Evolutionary conservation across 345 rosid genomes (phyloP).

Genomic region (Clarkia xantiana): DNA sequence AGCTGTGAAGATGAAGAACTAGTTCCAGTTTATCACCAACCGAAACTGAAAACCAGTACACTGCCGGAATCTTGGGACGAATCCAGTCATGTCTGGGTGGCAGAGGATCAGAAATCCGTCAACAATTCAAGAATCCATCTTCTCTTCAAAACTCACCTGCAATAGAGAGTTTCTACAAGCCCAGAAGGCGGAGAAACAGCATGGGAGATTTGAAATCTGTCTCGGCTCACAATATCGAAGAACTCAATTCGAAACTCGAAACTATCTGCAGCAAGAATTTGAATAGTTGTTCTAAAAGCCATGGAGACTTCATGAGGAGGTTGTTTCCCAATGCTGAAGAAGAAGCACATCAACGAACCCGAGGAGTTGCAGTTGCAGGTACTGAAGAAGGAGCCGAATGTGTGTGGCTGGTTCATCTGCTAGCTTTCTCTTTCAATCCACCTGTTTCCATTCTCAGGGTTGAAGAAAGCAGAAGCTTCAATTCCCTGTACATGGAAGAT

Average conservation of each 20-base stretch:
- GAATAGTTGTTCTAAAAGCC: slow-evolving; percentile 39
- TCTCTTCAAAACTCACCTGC: too few relatives aligned
- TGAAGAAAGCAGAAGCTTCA: slow-evolving; percentile 58
- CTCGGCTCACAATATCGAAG: too few relatives aligned
- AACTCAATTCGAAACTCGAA: slow-evolving; percentile 19
- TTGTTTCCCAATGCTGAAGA: slow-evolving; percentile 66
- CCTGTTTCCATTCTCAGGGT: slow-evolving; percentile 64
- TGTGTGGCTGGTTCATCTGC: slow-evolving; percentile 88
- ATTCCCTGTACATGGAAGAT: slow-evolving; percentile 79
- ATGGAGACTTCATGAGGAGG: slow-evolving; percentile 60
- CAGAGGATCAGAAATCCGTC: too few relatives aligned
- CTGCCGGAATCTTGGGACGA: too few relatives aligned
- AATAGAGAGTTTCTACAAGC: too few relatives aligned
- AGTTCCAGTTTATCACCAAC: too few relatives aligned
- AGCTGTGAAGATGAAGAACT: too few relatives aligned
- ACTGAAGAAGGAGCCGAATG: slow-evolving; percentile 69
- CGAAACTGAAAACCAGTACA: too few relatives aligned
- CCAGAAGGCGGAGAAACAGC: too few relatives aligned
- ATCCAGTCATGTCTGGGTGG: too few relatives aligned
- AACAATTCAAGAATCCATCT: too few relatives aligned
- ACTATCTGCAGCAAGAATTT: slow-evolving; percentile 39
- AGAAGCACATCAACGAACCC: slow-evolving; percentile 45
- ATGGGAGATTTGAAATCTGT: too few relatives aligned
- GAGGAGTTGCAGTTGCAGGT: slow-evolving; percentile 41
- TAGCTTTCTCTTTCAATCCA: slow-evolving; percentile 82